phyloP scores from a whole-genome alignment of 2,329 filamentous ascomycete genomes.

The Aspergillus persii region DNA sequence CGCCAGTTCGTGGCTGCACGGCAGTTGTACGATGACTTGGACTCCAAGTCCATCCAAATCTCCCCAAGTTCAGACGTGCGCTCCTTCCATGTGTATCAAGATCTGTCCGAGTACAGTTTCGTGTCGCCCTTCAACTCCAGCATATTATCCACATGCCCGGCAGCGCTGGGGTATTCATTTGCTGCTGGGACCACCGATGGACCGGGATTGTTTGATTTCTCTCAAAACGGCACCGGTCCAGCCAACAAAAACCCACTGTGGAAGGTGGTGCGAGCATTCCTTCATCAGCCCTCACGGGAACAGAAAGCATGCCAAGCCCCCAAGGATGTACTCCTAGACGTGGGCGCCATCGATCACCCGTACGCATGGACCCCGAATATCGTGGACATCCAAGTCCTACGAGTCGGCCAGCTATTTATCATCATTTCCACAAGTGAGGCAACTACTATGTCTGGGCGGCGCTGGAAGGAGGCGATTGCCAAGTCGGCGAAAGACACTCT shows the following conservation, averaged over 20 bases:
- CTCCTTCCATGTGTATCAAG: constrained; percentile 79
- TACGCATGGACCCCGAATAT: constrained; percentile 91
- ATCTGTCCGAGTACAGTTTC: constrained; percentile 76
- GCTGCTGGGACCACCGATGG: constrained; percentile 91
- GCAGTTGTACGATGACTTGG: constrained; percentile 57
- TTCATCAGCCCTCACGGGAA: constrained; percentile 67
- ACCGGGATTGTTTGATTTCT: constrained; percentile 89
- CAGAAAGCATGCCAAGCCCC: constrained; percentile 74
- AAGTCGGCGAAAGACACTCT: constrained; percentile 53
- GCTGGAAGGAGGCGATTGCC: constrained; percentile 73
- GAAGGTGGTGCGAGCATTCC: constrained; percentile 68
- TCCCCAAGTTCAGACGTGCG: constrained; percentile 66
- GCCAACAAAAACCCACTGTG: constrained; percentile 72
- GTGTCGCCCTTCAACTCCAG: constrained; percentile 64
- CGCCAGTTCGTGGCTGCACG: constrained; percentile 46
- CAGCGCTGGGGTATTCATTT: constrained; percentile 87
- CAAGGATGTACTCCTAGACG: constrained; percentile 85
- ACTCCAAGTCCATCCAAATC: constrained; percentile 38
- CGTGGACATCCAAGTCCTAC: constrained; percentile 81
- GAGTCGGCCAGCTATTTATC: constrained; percentile 80
- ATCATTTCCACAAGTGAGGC: constrained; percentile 84
- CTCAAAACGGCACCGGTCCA: constrained; percentile 78
- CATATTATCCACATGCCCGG: constrained; percentile 71
- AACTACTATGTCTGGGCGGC: constrained; percentile 85
- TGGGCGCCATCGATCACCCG: constrained; percentile 73